These are phyloP conservation scores for Tubosaeta sp. DNA, from an alignment of 768 basidiomycete genomes.

Conservation along the genomic window DNA sequence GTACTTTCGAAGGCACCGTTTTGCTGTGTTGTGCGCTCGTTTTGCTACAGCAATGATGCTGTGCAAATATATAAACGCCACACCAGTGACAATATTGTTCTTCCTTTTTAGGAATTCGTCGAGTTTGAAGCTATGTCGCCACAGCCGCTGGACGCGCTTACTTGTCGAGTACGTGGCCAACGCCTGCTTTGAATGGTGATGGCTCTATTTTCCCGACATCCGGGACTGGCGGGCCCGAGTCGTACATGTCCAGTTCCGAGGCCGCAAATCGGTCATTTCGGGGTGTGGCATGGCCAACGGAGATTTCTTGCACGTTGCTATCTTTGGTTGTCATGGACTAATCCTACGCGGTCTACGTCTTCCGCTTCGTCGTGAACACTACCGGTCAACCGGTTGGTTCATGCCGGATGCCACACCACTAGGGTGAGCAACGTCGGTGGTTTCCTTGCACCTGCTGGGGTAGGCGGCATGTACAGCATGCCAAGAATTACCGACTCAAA, in stretches of 20 bases:
- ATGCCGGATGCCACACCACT: neutral
- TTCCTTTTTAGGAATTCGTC: conserved; percentile 12
- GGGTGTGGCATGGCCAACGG: neutral
- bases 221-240: neutral
- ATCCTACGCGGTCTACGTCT: neutral
- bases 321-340: conserved; percentile 3
- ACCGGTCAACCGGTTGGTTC: conserved; percentile 4
- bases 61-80: conserved; percentile 12
- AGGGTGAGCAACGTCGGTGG: conserved; percentile 11
- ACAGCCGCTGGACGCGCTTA: neutral
- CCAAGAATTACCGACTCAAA: neutral
- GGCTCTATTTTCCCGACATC: neutral
- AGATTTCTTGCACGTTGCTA: conserved; percentile 8
- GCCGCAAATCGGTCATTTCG: neutral
- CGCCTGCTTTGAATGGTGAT: neutral
- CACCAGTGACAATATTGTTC: neutral
- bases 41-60: conserved; percentile 8
- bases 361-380: neutral
- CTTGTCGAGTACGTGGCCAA: neutral
- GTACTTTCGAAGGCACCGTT: conserved; percentile 6
- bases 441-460: conserved; percentile 7
- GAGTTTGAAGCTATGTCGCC: neutral
- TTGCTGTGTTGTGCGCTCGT: conserved; percentile 10
- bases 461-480: conserved; percentile 11
- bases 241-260: neutral